Base-by-base conservation (phyloP, 2,329 filamentous ascomycete species). In the Exophiala mesophila region DNA sequence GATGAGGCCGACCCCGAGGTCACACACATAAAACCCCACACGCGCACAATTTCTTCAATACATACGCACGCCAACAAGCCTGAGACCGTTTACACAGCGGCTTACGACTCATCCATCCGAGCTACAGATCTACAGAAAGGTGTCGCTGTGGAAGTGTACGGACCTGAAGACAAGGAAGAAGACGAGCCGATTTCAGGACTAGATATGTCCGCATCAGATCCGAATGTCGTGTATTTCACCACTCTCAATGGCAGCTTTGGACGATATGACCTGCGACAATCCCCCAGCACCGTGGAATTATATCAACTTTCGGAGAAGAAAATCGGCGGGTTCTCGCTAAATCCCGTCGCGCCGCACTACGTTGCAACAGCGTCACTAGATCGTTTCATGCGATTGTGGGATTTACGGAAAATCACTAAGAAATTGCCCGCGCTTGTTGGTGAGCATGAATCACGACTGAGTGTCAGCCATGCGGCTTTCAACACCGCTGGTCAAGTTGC, bases 391-490 rank as follows among this genome's bases (percentile, higher is more conserved):
- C 90, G 89, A 57, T 75, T 98, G 2, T 98, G 92, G 92, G 92
- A 98, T 57, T 57, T 95, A 29, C 78, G 92, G 18, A 90, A 87
- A 49, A 51, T 72, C 47, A 83, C 94, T 9, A 62, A 70, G 17
- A 68, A 77, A 1, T 67, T 77, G 2, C 90, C 89, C 0, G 68
- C 74, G 0, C 69, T 94, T 0, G 65, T 97, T 0, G 90, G 85
- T 5, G 83, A 92, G 60, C 89, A 98, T 57, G 72, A 80, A 39
- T 92, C 84, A 15, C 77, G 83, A 2, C 69, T 97, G 0, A 94
- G 87, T 0, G 89, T 98, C 0, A 94, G 87, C 0, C 89, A 96
- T 61, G 92, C 90, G 0, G 85, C 89, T 0, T 98, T 89, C 81
- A 92, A 88, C 49, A 72, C 79, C 0, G 83, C 77, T 0, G 92